A percentile compares a stretch with the other conserved stretches of the same genome.
phyloP scores from a whole-genome alignment of 495 filamentous ascomycete genomes.

The Lentithecium fluviatile region DNA sequence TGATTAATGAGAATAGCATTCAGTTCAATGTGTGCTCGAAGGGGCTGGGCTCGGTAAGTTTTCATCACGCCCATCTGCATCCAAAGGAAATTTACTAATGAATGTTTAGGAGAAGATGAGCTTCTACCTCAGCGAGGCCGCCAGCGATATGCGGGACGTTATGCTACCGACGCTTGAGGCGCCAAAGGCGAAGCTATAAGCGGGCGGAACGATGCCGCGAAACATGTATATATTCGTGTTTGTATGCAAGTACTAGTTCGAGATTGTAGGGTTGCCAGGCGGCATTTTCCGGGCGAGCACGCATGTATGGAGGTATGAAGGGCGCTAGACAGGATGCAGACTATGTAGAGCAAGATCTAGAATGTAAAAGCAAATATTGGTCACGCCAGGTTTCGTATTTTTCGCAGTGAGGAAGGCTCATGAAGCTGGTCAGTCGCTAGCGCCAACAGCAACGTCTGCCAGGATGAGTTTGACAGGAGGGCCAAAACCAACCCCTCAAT shows the following conservation, averaged over 20 bases:
- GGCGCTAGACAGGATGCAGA: background rate
- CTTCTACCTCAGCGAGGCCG: constrained; percentile 91
- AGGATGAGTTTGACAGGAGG: too few relatives aligned
- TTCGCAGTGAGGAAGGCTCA: too few relatives aligned
- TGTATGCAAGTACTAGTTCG: too few relatives aligned
- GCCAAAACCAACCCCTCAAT: too few relatives aligned
- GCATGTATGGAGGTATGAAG: too few relatives aligned
- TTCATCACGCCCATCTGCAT: background rate
- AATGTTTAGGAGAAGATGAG: constrained; percentile 71
- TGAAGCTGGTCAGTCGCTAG: background rate
- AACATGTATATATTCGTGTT: too few relatives aligned
- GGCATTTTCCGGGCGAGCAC: too few relatives aligned
- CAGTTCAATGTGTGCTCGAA: constrained; percentile 99
- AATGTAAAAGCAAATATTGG: too few relatives aligned
- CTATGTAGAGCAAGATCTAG: background rate
- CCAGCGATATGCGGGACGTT: constrained; percentile 83
- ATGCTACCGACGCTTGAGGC: constrained; percentile 77
- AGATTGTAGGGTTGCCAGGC: too few relatives aligned
- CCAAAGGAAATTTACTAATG: constrained; percentile 12
- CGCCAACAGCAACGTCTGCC: background rate
- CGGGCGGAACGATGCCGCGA: too few relatives aligned
- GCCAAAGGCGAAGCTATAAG: constrained; percentile 87
- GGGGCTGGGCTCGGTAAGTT: constrained; percentile 65
- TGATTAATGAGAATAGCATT: constrained; percentile 98
- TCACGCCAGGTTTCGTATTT: background rate